Conservation (phyloP, 257 asterid genomes). For the Craterostigma plantagineum region DNA sequence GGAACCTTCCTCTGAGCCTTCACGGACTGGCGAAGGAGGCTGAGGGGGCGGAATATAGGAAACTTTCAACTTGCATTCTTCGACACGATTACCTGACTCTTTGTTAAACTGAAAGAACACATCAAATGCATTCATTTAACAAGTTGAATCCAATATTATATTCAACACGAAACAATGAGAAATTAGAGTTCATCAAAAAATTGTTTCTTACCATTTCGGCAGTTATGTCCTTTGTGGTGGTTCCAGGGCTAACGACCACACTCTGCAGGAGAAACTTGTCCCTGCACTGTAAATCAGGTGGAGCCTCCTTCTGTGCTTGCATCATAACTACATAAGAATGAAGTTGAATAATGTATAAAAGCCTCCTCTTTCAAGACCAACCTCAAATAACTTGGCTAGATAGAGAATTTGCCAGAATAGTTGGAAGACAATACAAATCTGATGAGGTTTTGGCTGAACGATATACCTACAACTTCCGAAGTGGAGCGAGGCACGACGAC, state of each 20-base stretch:
- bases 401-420: too few relatives aligned
- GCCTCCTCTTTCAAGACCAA: conserved; percentile 1
- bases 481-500: conserved; percentile 33
- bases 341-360: conserved; percentile 2
- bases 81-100: conserved; percentile 36
- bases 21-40: conserved; percentile 64
- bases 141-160: not conserved
- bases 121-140: not conserved
- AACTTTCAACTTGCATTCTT: conserved; percentile 61
- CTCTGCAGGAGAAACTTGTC: conserved; percentile 69
- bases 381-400: not conserved
- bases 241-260: conserved; percentile 30
- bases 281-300: conserved; percentile 53
- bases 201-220: conserved; percentile 50
- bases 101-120: conserved; percentile 33
- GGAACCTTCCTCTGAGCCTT: conserved; percentile 56
- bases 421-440: too few relatives aligned
- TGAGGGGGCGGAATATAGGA: conserved; percentile 40
- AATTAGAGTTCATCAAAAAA: conserved; percentile 6
- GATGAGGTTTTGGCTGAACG: not conserved
- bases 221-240: conserved; percentile 42
- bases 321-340: conserved; percentile 30
- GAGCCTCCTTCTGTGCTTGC: conserved; percentile 78
- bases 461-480: conserved; percentile 32
- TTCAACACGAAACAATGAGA: conserved; percentile 3